Conservation (phyloP, 1,284 basidiomycete genomes). For the Malassezia slooffiae region DNA sequence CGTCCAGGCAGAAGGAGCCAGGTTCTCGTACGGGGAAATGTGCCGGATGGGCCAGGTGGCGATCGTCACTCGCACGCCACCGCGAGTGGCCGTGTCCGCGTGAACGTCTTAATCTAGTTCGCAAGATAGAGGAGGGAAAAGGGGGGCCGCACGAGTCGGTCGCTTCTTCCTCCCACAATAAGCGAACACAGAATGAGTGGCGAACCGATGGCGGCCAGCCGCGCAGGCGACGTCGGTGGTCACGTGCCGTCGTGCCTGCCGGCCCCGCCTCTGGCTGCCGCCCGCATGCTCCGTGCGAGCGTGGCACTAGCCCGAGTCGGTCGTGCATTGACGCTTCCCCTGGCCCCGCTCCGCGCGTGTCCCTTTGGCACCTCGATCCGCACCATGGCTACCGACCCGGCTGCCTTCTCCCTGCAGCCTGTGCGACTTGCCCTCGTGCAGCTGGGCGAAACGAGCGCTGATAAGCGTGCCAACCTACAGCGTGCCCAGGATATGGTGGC, state of each 20-base stretch:
- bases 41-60: background rate
- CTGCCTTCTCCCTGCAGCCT: conserved; percentile 19
- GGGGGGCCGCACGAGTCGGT: background rate
- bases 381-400: conserved; percentile 9
- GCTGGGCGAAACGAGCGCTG: conserved; percentile 34
- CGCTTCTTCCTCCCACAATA: conserved; percentile 17
- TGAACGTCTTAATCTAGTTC: conserved; percentile 11
- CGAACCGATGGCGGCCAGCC: background rate
- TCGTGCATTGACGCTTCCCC: too few relatives aligned
- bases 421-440: conserved; percentile 36
- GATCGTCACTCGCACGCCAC: background rate
- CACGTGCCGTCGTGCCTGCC: conserved; percentile 4
- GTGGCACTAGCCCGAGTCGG: too few relatives aligned
- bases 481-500: conserved; percentile 23
- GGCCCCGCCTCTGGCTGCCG: background rate
- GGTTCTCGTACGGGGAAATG: too few relatives aligned
- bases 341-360: too few relatives aligned
- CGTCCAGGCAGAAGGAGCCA: too few relatives aligned
- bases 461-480: conserved; percentile 36
- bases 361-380: too few relatives aligned
- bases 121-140: conserved; percentile 17
- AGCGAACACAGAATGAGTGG: conserved; percentile 17
- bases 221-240: background rate
- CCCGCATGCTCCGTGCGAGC: background rate
- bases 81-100: background rate